Base-by-base conservation (phyloP, 2,329 filamentous ascomycete species). In the Metarhizium anisopliae region DNA sequence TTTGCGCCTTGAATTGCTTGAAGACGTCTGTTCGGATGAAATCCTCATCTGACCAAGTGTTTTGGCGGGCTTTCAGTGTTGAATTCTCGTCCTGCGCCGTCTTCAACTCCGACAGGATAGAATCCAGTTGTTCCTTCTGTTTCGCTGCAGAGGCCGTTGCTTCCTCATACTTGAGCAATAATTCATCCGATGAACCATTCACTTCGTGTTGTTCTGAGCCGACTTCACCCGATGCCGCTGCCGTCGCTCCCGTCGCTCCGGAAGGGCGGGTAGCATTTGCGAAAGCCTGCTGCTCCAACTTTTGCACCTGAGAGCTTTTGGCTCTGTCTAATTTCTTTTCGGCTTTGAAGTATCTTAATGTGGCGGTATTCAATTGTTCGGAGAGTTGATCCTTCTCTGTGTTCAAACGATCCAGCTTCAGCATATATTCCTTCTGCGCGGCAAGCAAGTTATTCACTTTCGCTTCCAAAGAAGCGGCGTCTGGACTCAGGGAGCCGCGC, bases 251-350 rank as follows among this genome's bases (percentile, higher is more conserved):
- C 6, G 51, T 54, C 13, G 54, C 49, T 14, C 54, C 54, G n/a
- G 67, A 55, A 25, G 66, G 70, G 83, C 58, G 81, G 72, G 79
- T 76, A 6, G 80, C 83, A 56, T 86, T 86, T 57, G 89, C 81
- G 53, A 92, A 82, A 36, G 92, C 91, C 72, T 96, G 90, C 64
- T 90, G 88, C 69, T 97, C 94, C 58, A 99, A 73, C 68, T 95
- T 96, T 59, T 92, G 89, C 1, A 96, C 91, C 56, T 95, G 91
- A 16, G 85, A 76, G 67, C 94, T 99, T 71, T 90, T 93, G 29
- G 87, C 83, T 47, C 94, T 84, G 68, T 99, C 94, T 53, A 97
- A 77, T 68, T 91, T 94, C 75, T 95, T 95, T 70, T 99, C 94
- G 0, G 94, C 94, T 62, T 95, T 89, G 76, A 97, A 90, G 66